Evolutionary conservation across 768 basidiomycete genomes (phyloP), one percentile per base, ranked within the genome.

Genomic region (Daedalea quercina): DNA sequence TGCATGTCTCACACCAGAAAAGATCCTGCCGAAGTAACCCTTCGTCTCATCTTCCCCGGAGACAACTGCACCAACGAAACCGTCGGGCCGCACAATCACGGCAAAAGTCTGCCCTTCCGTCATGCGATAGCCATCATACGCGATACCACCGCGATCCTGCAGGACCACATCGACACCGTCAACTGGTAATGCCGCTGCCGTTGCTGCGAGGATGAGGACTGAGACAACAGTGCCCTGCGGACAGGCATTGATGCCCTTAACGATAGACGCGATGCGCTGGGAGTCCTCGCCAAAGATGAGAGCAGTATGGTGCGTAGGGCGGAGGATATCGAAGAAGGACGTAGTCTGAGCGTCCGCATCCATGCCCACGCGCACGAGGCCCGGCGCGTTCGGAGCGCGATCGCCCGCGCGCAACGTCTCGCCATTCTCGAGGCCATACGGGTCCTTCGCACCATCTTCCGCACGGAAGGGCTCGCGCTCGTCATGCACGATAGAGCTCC

Each of bases 401-500:
- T 78, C 76, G 3, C 77, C 78, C 3, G 76, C 76, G 44, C 65
- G 50, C 52, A 68, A 40, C 4, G 20, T 28, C 25, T 23, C 51
- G 42, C 43, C n/a, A n/a, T n/a, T 37, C 3, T 24, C 41, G 3
- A 8, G 13, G 28, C 31, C 60, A 51, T 52, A 59, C 43, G 47
- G 54, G 20, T 50, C 24, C 7, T 8, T 6, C 37, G 37, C 37
- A 3, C 19, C 37, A 4, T 3, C 34, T 26, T 20, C 26, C 33
- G 24, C 22, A 49, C 35, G 58, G 24, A 22, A 48, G 26, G 71
- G 31, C 19, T 44, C 48, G 48, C 47, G 47, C 7, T 57, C 71
- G 46, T 80, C 78, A 7, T 75, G 24, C 1, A 80, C 66, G 23
- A 79, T 69, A 0, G 72, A 53, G 57, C 78, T 79, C 62, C 72